Conservation (phyloP, 345 rosid genomes). For the Streptanthus diversifolius region DNA sequence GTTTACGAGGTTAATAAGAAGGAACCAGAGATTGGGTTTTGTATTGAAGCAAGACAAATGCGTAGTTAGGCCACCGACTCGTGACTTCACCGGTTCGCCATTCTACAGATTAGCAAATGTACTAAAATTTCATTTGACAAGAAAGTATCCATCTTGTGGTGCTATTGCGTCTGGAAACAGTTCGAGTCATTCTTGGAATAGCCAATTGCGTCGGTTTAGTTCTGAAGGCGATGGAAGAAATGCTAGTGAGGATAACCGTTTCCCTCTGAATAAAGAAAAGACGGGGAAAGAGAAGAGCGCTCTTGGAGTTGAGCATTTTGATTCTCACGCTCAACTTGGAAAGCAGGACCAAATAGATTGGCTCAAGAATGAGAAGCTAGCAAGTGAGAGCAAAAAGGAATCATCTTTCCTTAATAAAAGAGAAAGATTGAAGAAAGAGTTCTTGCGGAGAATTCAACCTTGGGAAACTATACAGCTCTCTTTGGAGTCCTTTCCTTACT, state of each 20-base stretch:
- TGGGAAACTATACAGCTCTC: conserved; percentile 91
- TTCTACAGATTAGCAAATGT: conserved; percentile 28
- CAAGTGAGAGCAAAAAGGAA: conserved; percentile 67
- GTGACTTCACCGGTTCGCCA: conserved; percentile 32
- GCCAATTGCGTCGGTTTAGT: conserved; percentile 56
- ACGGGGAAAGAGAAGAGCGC: conserved; percentile 25
- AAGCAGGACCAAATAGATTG: conserved; percentile 93
- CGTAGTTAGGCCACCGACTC: conserved; percentile 35
- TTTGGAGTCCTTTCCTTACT: conserved; percentile 86
- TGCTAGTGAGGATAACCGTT: conserved; percentile 62
- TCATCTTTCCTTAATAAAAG: conserved; percentile 70
- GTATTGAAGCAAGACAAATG: conserved; percentile 46
- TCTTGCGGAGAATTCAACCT: conserved; percentile 72
- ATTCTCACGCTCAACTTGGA: conserved; percentile 69
- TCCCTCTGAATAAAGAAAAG: conserved; percentile 52
- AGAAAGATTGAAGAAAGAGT: conserved; percentile 71
- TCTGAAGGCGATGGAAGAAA: conserved; percentile 82
- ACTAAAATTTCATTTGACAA: conserved; percentile 32
- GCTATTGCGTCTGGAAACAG: conserved; percentile 24
- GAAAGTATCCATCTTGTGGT: conserved; percentile 34
- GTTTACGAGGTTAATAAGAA: conserved; percentile 60
- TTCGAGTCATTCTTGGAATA: conserved; percentile 24
- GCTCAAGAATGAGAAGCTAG: conserved; percentile 71
- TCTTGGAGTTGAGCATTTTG: conserved; percentile 35
- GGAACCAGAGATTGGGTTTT: conserved; percentile 55